A percentile compares a stretch with the other conserved stretches of the same genome.
Conservation (phyloP, 2,329 filamentous ascomycete genomes). For the Orbilia brochopaga region DNA sequence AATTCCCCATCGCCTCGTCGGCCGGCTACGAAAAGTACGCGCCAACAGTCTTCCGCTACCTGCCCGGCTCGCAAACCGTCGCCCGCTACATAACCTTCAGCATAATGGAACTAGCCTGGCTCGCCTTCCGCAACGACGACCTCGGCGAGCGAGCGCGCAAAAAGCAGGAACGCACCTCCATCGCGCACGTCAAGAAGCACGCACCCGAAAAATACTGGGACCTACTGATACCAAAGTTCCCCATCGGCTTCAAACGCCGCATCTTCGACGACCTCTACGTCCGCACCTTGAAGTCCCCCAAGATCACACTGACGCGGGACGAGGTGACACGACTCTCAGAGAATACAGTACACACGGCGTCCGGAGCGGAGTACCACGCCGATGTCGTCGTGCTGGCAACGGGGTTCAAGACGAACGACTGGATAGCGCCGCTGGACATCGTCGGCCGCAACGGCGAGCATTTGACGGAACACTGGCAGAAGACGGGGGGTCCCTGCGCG, state of each 20-base stretch:
- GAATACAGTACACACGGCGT: constrained; percentile 57
- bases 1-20: constrained; percentile 57
- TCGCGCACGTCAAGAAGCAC: constrained; percentile 61
- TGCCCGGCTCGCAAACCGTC: constrained; percentile 63
- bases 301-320: constrained; percentile 65
- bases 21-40: constrained; percentile 62
- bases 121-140: constrained; percentile 60
- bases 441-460: constrained; percentile 63
- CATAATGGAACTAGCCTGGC: constrained; percentile 60
- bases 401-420: constrained; percentile 66
- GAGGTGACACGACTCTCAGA: constrained; percentile 62
- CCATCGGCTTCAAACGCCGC: constrained; percentile 69
- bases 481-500: constrained; percentile 67
- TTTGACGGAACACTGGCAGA: constrained; percentile 65
- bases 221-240: constrained; percentile 68
- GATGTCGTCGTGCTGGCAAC: constrained; percentile 69
- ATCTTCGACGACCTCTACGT: constrained; percentile 68
- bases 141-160: constrained; percentile 58
- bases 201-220: constrained; percentile 68
- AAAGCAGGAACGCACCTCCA: constrained; percentile 59
- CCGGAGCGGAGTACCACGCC: constrained; percentile 61
- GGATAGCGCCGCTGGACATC: constrained; percentile 64
- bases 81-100: constrained; percentile 61
- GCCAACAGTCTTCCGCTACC: constrained; percentile 59
- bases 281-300: constrained; percentile 62